Evolutionary conservation across 2,329 filamentous ascomycete species (phyloP), one percentile per base, ranked within the genome.

Genomic region (Zymoseptoria passerinii): DNA sequence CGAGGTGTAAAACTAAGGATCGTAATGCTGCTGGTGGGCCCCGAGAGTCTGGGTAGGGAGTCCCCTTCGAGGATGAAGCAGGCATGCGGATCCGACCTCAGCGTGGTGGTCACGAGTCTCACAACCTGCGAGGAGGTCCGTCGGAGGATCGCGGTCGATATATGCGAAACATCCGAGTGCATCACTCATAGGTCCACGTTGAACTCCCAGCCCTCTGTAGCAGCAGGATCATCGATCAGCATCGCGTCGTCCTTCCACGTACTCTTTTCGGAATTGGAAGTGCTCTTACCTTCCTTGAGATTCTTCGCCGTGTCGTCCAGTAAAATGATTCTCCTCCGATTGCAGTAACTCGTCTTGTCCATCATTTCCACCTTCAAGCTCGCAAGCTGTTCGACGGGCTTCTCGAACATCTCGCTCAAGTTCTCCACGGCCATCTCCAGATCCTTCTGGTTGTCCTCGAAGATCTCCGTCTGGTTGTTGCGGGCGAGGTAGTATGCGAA

Each of bases 331-430:
- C 94, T 83, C 56, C 94, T 83, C 74, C 94, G 92, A 74, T 89
- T 96, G 77, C 95, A 99, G 73, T 99, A 99, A 0, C 91, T 84
- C 3, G 92, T 99, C 81, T 96, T 97, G 74, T 99, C 92, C 85
- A 99, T 89, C 70, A 99, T 99, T 65, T 96, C 92, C 6, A 96
- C 90, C 77, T 96, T 97, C 60, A 96, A 80, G 51, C 87, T 84
- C 3, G 90, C 83, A 18, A 99, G 79, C 68, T 96, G 91, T 48
- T 85, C 78, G n/a, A 92, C 90, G 0, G 92, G 90, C 78, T 95
- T 96, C 80, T 99, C 94, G 66, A 99, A 99, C 90, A 99, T 96
- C 74, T 96, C 92, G n/a, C 90, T 96, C 64, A 99, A 77, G 58
- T 89, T 92, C 77, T 99, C 94, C 0, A 97, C 94, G 0, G 94